Evolutionary conservation across 208 protist genomes (phyloP).

Genomic region (Crithidia expoeki): DNA sequence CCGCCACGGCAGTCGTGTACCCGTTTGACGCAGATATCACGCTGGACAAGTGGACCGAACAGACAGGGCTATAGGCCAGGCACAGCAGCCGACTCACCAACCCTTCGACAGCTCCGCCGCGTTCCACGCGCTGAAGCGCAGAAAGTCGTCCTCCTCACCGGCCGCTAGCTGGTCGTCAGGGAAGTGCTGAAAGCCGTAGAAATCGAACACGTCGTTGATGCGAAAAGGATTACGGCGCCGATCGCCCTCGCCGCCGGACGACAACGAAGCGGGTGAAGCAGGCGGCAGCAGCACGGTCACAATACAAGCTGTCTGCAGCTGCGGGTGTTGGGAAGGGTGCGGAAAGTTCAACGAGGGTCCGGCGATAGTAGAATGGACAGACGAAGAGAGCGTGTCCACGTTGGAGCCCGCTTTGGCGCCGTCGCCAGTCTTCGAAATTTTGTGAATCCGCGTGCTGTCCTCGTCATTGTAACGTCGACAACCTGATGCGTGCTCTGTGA

Average conservation of each 20-base stretch:
- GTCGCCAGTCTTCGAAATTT: background rate
- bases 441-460: slow-evolving; percentile 2
- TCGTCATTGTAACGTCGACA: background rate
- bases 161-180: slow-evolving; percentile 32
- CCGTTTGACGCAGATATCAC: background rate
- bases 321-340: slow-evolving; percentile 17
- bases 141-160: slow-evolving; percentile 47
- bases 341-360: slow-evolving; percentile 36
- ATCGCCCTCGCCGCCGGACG: background rate
- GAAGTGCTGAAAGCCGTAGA: slow-evolving; percentile 70
- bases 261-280: too few species aligned
- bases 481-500: background rate
- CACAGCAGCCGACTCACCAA: slow-evolving; percentile 60
- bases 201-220: slow-evolving; percentile 76
- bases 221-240: slow-evolving; percentile 29
- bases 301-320: slow-evolving; percentile 33
- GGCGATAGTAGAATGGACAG: background rate
- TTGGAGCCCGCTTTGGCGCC: background rate
- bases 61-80: slow-evolving; percentile 27
- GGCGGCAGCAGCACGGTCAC: slow-evolving; percentile 36
- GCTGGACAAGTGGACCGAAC: slow-evolving; percentile 7
- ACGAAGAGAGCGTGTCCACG: background rate
- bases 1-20: background rate
- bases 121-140: slow-evolving; percentile 60
- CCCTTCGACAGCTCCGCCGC: slow-evolving; percentile 42